A percentile compares a stretch with the other conserved stretches of the same genome.
These are phyloP conservation scores for Colletotrichum sp. DNA, from an alignment of 2,329 filamentous ascomycete species.

Conservation along the genomic window DNA sequence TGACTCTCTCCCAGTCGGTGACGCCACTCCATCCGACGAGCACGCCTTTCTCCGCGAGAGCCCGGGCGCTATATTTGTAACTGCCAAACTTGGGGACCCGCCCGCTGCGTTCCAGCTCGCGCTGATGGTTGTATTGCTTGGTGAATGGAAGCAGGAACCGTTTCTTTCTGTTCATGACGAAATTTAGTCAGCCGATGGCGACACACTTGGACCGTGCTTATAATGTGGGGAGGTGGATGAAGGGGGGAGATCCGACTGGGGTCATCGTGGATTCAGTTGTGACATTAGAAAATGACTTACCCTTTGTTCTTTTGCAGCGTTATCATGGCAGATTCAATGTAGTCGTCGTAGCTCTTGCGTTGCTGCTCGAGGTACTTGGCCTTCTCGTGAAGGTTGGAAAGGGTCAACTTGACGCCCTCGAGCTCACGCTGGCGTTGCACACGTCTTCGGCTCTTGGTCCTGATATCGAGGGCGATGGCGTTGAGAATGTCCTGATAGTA, in stretches of 20 bases:
- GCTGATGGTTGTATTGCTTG: slow-evolving; percentile 98
- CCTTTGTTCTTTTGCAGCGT: slow-evolving; percentile 97
- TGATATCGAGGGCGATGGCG: slow-evolving; percentile 93
- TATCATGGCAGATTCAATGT: slow-evolving; percentile 97
- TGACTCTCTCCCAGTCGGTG: slow-evolving; percentile 86
- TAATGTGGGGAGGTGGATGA: background rate
- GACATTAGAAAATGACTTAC: slow-evolving; percentile 46
- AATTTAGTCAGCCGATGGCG: slow-evolving; percentile 25
- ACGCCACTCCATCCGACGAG: slow-evolving; percentile 91
- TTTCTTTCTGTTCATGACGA: slow-evolving; percentile 68
- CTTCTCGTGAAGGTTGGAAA: slow-evolving; percentile 81
- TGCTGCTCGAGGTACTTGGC: slow-evolving; percentile 93
- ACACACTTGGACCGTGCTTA: slow-evolving; percentile 18
- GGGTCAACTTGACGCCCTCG: slow-evolving; percentile 79
- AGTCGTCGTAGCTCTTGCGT: slow-evolving; percentile 97
- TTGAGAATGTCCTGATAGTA: slow-evolving; percentile 98
- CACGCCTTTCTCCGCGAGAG: slow-evolving; percentile 91
- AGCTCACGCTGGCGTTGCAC: slow-evolving; percentile 92
- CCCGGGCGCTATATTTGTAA: slow-evolving; percentile 94
- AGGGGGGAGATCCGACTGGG: background rate
- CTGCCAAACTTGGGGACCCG: slow-evolving; percentile 94
- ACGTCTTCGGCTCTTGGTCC: slow-evolving; percentile 91
- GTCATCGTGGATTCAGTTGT: background rate
- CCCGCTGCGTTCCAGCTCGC: slow-evolving; percentile 89
- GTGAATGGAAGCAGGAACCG: slow-evolving; percentile 95